Evolutionary conservation across 768 basidiomycete genomes (phyloP), one percentile per base, ranked within the genome.

Genomic region (Amanita pseudoporphyria): DNA sequence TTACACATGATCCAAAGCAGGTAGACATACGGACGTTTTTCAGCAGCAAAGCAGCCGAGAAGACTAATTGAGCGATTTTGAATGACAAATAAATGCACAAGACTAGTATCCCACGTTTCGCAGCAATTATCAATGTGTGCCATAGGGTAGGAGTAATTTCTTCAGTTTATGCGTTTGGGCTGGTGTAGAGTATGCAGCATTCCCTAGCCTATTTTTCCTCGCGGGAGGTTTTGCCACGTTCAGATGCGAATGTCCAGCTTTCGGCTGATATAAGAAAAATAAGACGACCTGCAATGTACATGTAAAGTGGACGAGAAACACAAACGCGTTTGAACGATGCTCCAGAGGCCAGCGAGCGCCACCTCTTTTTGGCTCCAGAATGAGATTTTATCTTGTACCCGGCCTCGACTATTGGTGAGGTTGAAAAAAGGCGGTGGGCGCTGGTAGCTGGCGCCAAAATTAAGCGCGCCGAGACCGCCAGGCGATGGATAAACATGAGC

Each of bases 331-430:
- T 88, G 71, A 87, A 89, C 13, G 69, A 61, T 39, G 62, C 70
- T 14, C 79, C 77, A 21, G 77, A 80, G n/a, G 77, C 76, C 39
- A 87, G 64, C 3, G 82, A 81, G 51, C 77, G 70, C 84, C 84
- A 89, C 53, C 87, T 71, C 65, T 89, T 89, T 68, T 88, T 88
- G 19, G 87, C 76, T 9, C 86, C 87, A 3, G 79, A 82, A 61
- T 89, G 87, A 1, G 82, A 77, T 64, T 89, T 89, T 57, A 89
- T 67, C 67, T 89, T 89, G 47, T 86, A 87, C n/a, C 70, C 71
- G 48, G 80, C 84, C 47, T 75, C 71, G 24, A 64, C 61, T 1
- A 72, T 54, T 6, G 76, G 63, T 4, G 80, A 78, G 12, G 79
- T 77, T 32, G 86, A 84, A 63, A 89, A 86, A 12, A 69, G 56